Evolutionary conservation across 2,329 filamentous ascomycete species (phyloP), one percentile per base, ranked within the genome.

Genomic region (Fonsecaea nubica): DNA sequence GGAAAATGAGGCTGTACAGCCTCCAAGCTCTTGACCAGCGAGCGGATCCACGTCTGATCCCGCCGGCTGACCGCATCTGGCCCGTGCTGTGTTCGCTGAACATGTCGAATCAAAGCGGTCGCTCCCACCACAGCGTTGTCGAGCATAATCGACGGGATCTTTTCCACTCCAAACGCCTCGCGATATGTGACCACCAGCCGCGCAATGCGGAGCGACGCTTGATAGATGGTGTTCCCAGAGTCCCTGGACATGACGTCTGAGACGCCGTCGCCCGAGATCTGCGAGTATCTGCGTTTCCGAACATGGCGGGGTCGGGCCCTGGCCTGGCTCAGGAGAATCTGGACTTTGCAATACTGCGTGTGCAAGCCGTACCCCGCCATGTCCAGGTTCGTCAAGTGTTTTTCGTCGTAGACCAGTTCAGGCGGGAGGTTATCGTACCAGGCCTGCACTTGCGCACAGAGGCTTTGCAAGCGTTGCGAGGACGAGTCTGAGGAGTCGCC

Each of bases 101-200:
- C 25, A 50, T 60, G 35, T 0, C 45, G 9, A 3, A 48, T 60
- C 38, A 60, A 45, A 1, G 36, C 36, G 12, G 57, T 45, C 13
- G 57, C 57, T 32, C 35, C 59, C 33, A 62, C 59, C 12, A 62
- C 36, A 15, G 59, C 59, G 48, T 62, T 62, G 48, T 62, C 59
- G 3, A 62, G 50, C 59, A 62, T 62, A 18, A 62, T 62, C 45
- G 59, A 62, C 12, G 59, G 59, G 45, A 62, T 62, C 40, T 62
- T 62, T 18, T 62, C 59, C 15, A 62, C 59, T 18, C 59, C 59
- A 38, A 62, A 62, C n/a, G 53, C 59, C 35, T 54, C 45, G n/a
- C 45, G 45, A 30, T 62, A 62, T 10, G 59, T 62, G 42, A 62
- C 59, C 12, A 62, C 59, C 5, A 62, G 59, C n/a, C 59, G 59